Evolutionary conservation across 139 green algal genomes (phyloP).

Genomic region (Chlamydomonas sp.): DNA sequence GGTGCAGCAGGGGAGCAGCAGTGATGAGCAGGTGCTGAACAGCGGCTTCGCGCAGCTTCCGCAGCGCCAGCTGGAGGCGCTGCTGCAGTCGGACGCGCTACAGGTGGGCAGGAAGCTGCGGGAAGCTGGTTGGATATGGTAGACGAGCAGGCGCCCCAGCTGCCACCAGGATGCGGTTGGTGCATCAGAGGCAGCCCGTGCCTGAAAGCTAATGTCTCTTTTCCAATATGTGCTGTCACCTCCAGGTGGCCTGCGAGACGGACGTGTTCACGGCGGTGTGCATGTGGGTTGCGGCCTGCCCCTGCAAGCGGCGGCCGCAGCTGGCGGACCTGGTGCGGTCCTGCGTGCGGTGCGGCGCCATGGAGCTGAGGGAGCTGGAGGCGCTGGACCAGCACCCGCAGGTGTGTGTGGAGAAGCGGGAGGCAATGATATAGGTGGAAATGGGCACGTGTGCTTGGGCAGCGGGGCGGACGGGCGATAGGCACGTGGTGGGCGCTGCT

Average conservation of each 20-base stretch:
- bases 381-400: neutral
- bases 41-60: neutral
- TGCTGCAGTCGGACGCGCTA: constrained; percentile 3
- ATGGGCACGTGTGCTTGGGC: too few species aligned
- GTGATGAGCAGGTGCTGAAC: too few species aligned
- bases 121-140: neutral
- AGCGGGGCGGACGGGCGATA: too few species aligned
- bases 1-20: too few species aligned
- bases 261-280: neutral
- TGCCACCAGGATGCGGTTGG: too few species aligned
- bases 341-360: constrained; percentile 11
- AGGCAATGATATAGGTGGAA: too few species aligned
- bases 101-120: constrained; percentile 7
- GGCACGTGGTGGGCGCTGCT: too few species aligned
- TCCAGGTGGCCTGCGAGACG: constrained; percentile 1
- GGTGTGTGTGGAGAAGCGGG: too few species aligned
- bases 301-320: neutral
- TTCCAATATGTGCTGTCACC: neutral
- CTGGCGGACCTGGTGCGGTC: neutral
- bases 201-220: neutral
- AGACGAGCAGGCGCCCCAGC: too few species aligned
- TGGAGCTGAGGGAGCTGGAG: constrained; percentile 9
- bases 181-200: neutral
- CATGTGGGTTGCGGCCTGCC: neutral
- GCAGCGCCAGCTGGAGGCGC: neutral